phyloP scores from a whole-genome alignment of 257 asterid species.

The Nicotiana noctiflora region DNA sequence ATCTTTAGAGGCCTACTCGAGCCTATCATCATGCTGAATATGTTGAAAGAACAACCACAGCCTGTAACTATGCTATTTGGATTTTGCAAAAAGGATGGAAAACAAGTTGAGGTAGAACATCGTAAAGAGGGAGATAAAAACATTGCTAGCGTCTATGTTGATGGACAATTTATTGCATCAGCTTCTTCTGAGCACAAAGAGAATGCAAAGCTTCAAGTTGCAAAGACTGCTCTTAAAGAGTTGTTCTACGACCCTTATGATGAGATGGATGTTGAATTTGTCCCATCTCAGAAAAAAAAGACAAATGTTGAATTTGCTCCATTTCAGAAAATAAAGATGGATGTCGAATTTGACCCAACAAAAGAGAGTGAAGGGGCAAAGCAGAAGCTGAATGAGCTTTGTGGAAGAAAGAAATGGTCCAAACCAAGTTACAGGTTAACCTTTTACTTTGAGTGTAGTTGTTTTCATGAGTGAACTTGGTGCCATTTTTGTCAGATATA shows the following conservation, averaged over 20 bases:
- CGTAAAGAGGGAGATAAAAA: constrained; percentile 35
- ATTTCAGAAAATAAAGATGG: constrained; percentile 1
- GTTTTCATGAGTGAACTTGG: neutral
- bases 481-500: neutral
- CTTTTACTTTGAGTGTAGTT: neutral
- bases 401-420: constrained; percentile 70
- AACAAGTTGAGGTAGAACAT: constrained; percentile 38
- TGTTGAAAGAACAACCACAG: constrained; percentile 59
- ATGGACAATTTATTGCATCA: constrained; percentile 50
- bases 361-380: constrained; percentile 52
- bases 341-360: constrained; percentile 26
- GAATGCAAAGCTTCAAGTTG: constrained; percentile 71
- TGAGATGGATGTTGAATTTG: neutral
- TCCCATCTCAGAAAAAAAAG: neutral
- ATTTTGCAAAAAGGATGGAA: constrained; percentile 64
- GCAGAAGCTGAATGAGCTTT: constrained; percentile 54
- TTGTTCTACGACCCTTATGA: constrained; percentile 18
- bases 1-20: constrained; percentile 45
- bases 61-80: constrained; percentile 69
- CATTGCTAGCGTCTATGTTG: constrained; percentile 49
- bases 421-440: constrained; percentile 64
- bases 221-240: constrained; percentile 52
- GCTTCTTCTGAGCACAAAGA: constrained; percentile 65
- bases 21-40: constrained; percentile 54
- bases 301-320: neutral